Base-by-base conservation (phyloP, 805 yeast species). In the Lachancea lanzarotensis region DNA sequence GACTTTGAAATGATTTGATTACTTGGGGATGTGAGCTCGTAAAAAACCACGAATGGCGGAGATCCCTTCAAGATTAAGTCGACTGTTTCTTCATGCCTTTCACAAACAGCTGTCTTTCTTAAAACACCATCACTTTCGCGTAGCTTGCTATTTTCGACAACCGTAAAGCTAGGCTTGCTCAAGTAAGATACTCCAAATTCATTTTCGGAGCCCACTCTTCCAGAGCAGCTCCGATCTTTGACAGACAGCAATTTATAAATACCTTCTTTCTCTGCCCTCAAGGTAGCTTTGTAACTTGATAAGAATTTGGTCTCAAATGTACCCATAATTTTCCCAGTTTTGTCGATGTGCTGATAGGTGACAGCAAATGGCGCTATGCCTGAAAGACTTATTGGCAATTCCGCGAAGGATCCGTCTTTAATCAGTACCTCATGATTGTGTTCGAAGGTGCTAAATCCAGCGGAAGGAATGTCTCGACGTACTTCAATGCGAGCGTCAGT, bases 11-110 rank as follows among this genome's bases (percentile, higher is more conserved):
- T 50, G 47, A 50, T 59, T 42, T 59, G 62, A 0, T 87, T 87
- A 54, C 66, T 69, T 6, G 93, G 90, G 33, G 72, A 65, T 22
- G 66, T 66, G 13, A 84, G 63, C n/a, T 77, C 75, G 59, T 88
- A 87, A 33, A 76, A 79, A 20, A 89, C 66, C n/a, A 75, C 63
- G 51, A 87, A 87, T 19, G 91, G 90, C 1, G 81, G 71, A 5
- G 75, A 63, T 1, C 88, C 91, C 33, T 65, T 65, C 30, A 84
- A 60, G 2, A 71, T 59, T 29, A 84, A 49, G 43, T 75, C 82
- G 27, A 78, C 58, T 1, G 72, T 65, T 44, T 71, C 74, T 44
- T 73, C 78, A 26, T 64, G 68, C 34, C 67, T 70, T 51, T 74
- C 76, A 51, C 83, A 78, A 12, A 76, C 72, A 29, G 65, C 64